phyloP scores from a whole-genome alignment of 148 eudicot species.

The Dysphania ambrosioides region DNA sequence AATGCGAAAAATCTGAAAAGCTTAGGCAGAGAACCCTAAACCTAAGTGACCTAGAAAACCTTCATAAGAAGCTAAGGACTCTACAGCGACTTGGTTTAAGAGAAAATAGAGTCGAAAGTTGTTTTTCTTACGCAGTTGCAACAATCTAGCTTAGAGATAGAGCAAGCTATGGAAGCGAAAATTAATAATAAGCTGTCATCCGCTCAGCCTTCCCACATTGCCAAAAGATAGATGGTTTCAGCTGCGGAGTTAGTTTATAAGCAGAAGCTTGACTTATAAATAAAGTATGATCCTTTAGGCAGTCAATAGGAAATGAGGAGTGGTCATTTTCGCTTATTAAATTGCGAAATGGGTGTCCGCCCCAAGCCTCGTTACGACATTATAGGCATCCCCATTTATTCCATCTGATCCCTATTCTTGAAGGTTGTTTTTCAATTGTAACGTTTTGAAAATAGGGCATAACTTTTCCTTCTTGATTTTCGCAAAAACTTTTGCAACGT shows the following conservation, averaged over 20 bases:
- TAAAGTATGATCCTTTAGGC: constrained; percentile 38
- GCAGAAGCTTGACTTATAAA: rapidly evolving
- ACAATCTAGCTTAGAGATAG: not conserved
- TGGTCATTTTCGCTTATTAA: constrained; percentile 26
- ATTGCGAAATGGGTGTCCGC: constrained; percentile 37
- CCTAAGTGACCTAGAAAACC: too few relatives aligned
- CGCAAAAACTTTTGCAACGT: too few relatives aligned
- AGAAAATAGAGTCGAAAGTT: too few relatives aligned
- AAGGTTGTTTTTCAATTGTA: too few relatives aligned
- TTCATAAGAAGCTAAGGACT: too few relatives aligned
- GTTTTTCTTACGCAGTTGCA: too few relatives aligned
- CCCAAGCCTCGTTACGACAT: constrained; percentile 42
- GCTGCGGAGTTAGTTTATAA: not conserved
- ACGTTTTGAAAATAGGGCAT: too few relatives aligned
- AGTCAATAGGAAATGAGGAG: constrained; percentile 41
- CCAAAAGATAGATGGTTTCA: not conserved
- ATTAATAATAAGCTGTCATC: too few relatives aligned
- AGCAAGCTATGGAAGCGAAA: not conserved
- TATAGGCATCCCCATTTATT: constrained; percentile 25
- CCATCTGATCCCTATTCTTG: constrained; percentile 32
- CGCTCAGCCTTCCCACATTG: constrained; percentile 24
- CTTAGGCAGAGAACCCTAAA: too few relatives aligned
- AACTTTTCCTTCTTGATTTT: too few relatives aligned
- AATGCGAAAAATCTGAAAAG: too few relatives aligned
- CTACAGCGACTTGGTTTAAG: too few relatives aligned